Base-by-base conservation (phyloP, 495 filamentous ascomycete species). In the Hypoxylon intermedium region DNA sequence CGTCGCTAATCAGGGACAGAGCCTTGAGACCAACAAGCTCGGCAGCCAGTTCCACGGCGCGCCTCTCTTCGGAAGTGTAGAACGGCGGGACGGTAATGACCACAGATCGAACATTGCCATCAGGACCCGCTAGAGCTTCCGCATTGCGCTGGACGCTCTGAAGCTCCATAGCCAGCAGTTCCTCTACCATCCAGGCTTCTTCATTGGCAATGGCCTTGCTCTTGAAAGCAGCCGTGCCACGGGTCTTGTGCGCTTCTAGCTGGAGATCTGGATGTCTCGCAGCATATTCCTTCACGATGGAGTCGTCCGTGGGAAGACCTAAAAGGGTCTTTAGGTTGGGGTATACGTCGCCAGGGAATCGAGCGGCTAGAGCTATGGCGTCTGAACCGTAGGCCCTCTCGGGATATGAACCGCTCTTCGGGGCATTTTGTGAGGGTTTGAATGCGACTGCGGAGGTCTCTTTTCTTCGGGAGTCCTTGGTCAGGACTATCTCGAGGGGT, bases 381-480 rank as follows among this genome's bases (percentile, higher is more conserved):
- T 98, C 92, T 53, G 86, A 87, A 63, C 94, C 94, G 69, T 97
- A 99, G 52, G 88, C 83, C 67, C 94, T 83, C 73, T 98, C 94
- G 11, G 94, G 95, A 71, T 89, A 96, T 11, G 72, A 66, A 40
- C 82, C 84, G 28, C 80, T 78, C 23, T 83, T 80, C 56, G 83
- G 77, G 49, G 75, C 78, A 69, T 77, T 77, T 74, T 80, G 79
- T 15, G 83, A 77, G 36, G 92, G 91, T 73, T 98, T 99, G 82
- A 99, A 98, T 26, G 91, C 89, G 65, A 98, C 86, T 38, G 92
- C 93, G 3, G 93, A 90, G 16, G 80, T 82, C 72, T 99, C 95
- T 79, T 99, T 99, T 65, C 94, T 88, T 73, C 95, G 90, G 30
- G 94, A 97, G 74, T 99, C 94, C 73, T 97, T 98, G n/a, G 91